Evolutionary conservation across 352 stramenopile species (phyloP).

Genomic region (Globisporangium spiculum): DNA sequence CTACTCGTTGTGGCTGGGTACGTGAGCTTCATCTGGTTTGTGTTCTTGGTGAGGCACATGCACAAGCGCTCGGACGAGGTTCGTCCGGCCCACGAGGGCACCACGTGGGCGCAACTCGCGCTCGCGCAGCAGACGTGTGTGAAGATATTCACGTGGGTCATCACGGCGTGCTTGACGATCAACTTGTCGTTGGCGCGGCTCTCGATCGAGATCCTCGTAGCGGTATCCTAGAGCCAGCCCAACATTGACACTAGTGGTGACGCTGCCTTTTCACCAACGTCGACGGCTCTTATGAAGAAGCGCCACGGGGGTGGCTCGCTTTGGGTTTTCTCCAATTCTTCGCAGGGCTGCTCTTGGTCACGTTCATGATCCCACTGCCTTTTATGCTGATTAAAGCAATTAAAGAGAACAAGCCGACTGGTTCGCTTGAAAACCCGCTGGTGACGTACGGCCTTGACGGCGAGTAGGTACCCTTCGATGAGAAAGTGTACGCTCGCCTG

Average conservation of each 20-base stretch:
- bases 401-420: conserved; percentile 34
- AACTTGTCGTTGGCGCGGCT: conserved; percentile 44
- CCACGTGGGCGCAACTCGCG: conserved; percentile 31
- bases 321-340: conserved; percentile 26
- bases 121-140: conserved; percentile 31
- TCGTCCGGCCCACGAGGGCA: conserved; percentile 39
- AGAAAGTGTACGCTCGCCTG: conserved; percentile 44
- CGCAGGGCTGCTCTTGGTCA: conserved; percentile 27
- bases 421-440: conserved; percentile 34
- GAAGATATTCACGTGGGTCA: conserved; percentile 37
- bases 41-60: conserved; percentile 25
- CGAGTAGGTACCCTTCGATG: conserved; percentile 34
- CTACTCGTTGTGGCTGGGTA: conserved; percentile 27
- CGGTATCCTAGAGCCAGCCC: background rate
- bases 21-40: conserved; percentile 40
- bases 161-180: conserved; percentile 38
- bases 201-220: conserved; percentile 33
- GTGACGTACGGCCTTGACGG: conserved; percentile 43
- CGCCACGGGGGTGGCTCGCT: conserved; percentile 15
- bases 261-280: background rate
- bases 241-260: background rate
- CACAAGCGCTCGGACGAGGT: conserved; percentile 43
- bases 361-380: conserved; percentile 35
- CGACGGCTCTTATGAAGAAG: conserved; percentile 6
- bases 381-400: conserved; percentile 31